These are phyloP conservation scores for Termitomyces sp. DNA, from an alignment of 768 basidiomycete genomes.

Conservation along the genomic window DNA sequence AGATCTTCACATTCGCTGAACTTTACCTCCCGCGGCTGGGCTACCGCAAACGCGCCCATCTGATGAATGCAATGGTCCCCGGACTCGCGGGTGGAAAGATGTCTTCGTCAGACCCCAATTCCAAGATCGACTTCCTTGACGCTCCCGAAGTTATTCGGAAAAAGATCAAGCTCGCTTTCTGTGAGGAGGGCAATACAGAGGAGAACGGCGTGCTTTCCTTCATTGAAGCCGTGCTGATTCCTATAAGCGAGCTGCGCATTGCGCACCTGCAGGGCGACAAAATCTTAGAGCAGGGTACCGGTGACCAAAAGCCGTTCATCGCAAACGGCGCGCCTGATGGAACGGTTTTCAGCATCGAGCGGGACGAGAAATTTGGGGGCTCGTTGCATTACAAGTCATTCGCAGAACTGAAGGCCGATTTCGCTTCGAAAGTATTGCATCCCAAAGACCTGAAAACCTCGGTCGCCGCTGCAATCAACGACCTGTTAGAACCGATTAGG, in stretches of 20 bases:
- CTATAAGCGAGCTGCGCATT: conserved; percentile 70
- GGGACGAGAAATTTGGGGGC: conserved; percentile 82
- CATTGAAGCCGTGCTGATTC: conserved; percentile 81
- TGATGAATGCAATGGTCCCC: conserved; percentile 99
- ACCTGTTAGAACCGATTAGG: conserved; percentile 75
- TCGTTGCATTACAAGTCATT: conserved; percentile 67
- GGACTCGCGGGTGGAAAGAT: conserved; percentile 94
- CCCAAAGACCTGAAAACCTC: conserved; percentile 85
- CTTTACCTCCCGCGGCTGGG: conserved; percentile 91
- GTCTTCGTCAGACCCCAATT: conserved; percentile 97
- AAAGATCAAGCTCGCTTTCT: conserved; percentile 91
- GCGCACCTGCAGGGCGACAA: conserved; percentile 49
- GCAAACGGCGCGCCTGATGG: conserved; percentile 68
- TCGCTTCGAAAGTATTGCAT: conserved; percentile 71
- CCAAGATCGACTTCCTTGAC: conserved; percentile 98
- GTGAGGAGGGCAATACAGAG: conserved; percentile 84
- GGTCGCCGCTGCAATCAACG: conserved; percentile 68
- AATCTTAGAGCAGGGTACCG: conserved; percentile 40
- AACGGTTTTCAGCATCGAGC: conserved; percentile 72
- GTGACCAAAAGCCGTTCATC: conserved; percentile 59
- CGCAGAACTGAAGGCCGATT: conserved; percentile 66
- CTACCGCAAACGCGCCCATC: conserved; percentile 89
- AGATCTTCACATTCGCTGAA: conserved; percentile 98
- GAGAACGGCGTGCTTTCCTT: conserved; percentile 91
- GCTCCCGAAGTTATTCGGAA: conserved; percentile 73